Evolutionary conservation across 352 stramenopile genomes (phyloP), one percentile per base, ranked within the genome.

Genomic region (Globisporangium cederbergense): DNA sequence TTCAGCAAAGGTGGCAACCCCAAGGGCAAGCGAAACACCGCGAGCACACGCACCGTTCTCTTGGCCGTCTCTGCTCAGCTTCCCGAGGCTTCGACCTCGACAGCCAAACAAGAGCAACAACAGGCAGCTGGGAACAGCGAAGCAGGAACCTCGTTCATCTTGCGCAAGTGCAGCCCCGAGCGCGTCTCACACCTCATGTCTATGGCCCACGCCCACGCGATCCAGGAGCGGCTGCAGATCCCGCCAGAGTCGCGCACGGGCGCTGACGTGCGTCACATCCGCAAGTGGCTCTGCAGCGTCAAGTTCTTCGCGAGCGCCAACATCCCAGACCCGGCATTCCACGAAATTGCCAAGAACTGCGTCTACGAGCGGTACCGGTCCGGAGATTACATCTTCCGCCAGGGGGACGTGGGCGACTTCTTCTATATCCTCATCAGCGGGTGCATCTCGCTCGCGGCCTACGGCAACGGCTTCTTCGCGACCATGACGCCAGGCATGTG

Each of bases 361-460:
- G 67, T 65, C 1, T 90, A 84, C 59, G 66, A 76, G 38, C 64
- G 68, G 1, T 76, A 83, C 58, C 32, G 22, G 16, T 67, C 79
- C 0, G 83, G 83, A 3, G 76, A 85, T 13, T 90, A 85, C 49
- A 71, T 93, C 32, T 93, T 93, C 54, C 83, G 83, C 13, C 77
- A 93, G 51, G 83, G 79, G 13, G 81, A 93, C 62, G 34, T 80
- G 0, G 83, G 81, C 20, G 81, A 91, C 56, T 70, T 73, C 52
- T 93, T 91, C 60, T 93, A 90, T 67, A 78, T 93, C 43, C 49
- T 93, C 43, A 77, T 93, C 56, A 86, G 71, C 34, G 83, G 83
- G 20, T 82, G 75, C 53, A 70, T 93, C 9, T 78, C 73, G 16
- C 71, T 93, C 32, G 78, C 83, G n/a, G 81, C 79, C 0, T 89